A percentile compares a stretch with the other conserved stretches of the same genome.
phyloP scores from a whole-genome alignment of 2,329 filamentous ascomycete species.

The Calonectria ilicicola region DNA sequence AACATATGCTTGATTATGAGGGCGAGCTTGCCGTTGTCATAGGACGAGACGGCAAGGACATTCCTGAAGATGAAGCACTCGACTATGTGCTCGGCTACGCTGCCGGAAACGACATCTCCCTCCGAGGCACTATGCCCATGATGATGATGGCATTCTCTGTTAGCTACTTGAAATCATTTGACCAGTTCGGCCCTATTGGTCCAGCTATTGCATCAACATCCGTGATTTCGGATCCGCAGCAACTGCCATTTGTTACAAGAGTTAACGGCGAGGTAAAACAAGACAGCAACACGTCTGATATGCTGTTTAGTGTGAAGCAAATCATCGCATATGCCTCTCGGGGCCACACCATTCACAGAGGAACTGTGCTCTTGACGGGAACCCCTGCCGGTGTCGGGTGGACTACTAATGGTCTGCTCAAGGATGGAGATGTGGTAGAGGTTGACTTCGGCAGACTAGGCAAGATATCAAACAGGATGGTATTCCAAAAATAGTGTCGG shows the following conservation, averaged over 20 bases:
- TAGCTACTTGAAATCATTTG: constrained; percentile 17
- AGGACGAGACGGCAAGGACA: constrained; percentile 59
- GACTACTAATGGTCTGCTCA: background rate
- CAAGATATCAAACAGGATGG: constrained; percentile 11
- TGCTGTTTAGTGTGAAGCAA: constrained; percentile 10
- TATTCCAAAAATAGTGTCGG: background rate
- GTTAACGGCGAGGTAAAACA: constrained; percentile 17
- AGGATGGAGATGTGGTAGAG: constrained; percentile 6
- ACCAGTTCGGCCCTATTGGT: constrained; percentile 10
- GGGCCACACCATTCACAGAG: constrained; percentile 10
- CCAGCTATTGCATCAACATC: constrained; percentile 4
- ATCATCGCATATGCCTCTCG: constrained; percentile 13
- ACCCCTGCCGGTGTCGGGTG: constrained; percentile 3
- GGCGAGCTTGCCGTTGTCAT: constrained; percentile 61
- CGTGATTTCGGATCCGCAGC: constrained; percentile 10
- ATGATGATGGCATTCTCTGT: background rate
- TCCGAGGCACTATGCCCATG: background rate
- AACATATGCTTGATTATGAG: constrained; percentile 54
- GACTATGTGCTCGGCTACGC: constrained; percentile 65
- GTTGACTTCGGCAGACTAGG: constrained; percentile 9
- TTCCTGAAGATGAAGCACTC: constrained; percentile 55
- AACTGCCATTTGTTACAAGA: background rate
- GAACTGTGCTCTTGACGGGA: constrained; percentile 16
- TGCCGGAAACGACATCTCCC: constrained; percentile 64
- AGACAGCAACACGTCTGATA: constrained; percentile 1